Conservation (phyloP, 257 asterid species). For the Solanum boliviense region DNA sequence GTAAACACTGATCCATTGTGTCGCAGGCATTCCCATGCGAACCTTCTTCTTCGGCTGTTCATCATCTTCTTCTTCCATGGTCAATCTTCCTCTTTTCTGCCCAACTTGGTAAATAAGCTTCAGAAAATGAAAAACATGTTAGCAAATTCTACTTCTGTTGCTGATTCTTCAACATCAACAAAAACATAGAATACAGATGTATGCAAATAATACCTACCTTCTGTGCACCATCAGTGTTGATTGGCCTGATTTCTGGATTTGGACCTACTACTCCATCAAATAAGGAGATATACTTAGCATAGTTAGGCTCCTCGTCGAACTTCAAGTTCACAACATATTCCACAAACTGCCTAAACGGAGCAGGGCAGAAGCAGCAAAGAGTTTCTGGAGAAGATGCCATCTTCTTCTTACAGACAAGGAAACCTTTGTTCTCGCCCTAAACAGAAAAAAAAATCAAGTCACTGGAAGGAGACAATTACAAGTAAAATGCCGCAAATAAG, state of each 20-base stretch:
- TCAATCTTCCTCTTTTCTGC: conserved; percentile 40
- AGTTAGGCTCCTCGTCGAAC: conserved; percentile 56
- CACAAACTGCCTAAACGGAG: conserved; percentile 38
- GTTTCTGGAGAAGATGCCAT: conserved; percentile 51
- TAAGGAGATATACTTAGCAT: conserved; percentile 38
- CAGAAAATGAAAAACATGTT: neutral
- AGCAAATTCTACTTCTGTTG: neutral
- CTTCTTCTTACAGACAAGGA: conserved; percentile 53
- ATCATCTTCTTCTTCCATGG: conserved; percentile 41
- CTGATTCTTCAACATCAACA: neutral
- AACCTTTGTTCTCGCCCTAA: conserved; percentile 52
- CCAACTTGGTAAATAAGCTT: conserved; percentile 47
- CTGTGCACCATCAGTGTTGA: conserved; percentile 56
- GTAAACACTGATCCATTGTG: conserved; percentile 55
- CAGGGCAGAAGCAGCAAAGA: conserved; percentile 44
- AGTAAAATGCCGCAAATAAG: neutral
- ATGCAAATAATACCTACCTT: conserved; percentile 35
- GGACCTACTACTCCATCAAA: conserved; percentile 53
- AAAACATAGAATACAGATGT: neutral
- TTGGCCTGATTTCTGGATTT: conserved; percentile 43
- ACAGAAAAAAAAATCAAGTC: neutral
- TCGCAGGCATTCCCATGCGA: conserved; percentile 51
- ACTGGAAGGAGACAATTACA: neutral
- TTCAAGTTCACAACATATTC: conserved; percentile 44
- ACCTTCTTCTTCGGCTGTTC: conserved; percentile 46